These are phyloP conservation scores for Pisolithus thermaeus DNA, from an alignment of 1,284 basidiomycete genomes.

Conservation along the genomic window DNA sequence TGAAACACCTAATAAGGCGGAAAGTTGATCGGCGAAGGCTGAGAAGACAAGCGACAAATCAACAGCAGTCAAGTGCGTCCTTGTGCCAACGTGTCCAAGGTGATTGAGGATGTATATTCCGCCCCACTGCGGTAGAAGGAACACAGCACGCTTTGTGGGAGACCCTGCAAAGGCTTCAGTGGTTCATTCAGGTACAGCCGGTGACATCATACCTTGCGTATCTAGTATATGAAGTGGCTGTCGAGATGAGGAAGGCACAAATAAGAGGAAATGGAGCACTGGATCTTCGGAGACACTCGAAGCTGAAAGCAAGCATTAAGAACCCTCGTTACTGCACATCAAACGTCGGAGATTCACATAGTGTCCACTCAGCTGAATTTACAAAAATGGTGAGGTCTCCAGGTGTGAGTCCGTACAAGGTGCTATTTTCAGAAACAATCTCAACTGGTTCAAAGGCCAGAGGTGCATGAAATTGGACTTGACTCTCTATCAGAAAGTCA, in stretches of 20 bases:
- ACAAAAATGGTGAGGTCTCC: conserved; percentile 88
- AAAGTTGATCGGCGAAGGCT: conserved; percentile 73
- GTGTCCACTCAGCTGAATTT: conserved; percentile 93
- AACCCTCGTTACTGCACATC: background rate
- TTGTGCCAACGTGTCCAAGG: conserved; percentile 24
- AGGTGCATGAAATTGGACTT: conserved; percentile 89
- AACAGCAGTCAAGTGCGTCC: conserved; percentile 34
- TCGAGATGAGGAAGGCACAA: conserved; percentile 69
- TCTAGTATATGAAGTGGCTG: conserved; percentile 71
- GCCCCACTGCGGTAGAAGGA: conserved; percentile 95
- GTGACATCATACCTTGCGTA: conserved; percentile 40
- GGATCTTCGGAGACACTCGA: conserved; percentile 85
- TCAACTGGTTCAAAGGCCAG: conserved; percentile 71
- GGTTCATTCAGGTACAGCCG: conserved; percentile 3
- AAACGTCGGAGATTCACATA: conserved; percentile 52
- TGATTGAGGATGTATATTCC: conserved; percentile 82
- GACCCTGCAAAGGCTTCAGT: conserved; percentile 29
- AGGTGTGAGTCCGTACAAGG: conserved; percentile 56
- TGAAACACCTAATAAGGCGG: conserved; percentile 75
- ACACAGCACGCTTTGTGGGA: conserved; percentile 54
- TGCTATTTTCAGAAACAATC: conserved; percentile 29
- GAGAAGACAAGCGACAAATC: conserved; percentile 57
- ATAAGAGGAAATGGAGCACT: conserved; percentile 89
- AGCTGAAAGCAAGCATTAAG: conserved; percentile 38
- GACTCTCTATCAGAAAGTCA: conserved; percentile 91